Percentiles rank a stretch among this genome's conserved stretches.
Conservation (phyloP, 345 rosid genomes). For the Triadica sebifera region DNA sequence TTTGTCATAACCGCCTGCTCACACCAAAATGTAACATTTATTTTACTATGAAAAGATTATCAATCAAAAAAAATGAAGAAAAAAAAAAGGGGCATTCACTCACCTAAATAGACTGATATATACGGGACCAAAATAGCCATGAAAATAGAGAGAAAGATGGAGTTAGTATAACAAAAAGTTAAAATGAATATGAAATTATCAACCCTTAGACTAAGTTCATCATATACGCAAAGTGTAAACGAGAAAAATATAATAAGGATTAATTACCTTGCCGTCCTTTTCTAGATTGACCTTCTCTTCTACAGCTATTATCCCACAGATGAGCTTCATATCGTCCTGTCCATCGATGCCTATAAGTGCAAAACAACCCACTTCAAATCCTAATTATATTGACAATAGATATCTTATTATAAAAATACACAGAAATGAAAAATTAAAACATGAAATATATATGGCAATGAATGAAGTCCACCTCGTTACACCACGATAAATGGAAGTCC, state of each 20-base stretch:
- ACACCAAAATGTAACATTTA: not conserved
- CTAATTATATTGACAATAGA: not conserved
- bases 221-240: no score
- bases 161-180: slow-evolving; percentile 2
- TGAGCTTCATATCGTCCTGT: slow-evolving; percentile 99
- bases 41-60: not conserved
- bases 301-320: slow-evolving; percentile 98
- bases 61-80: not conserved
- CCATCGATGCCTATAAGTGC: slow-evolving; percentile 81
- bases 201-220: no score
- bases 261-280: slow-evolving; percentile 99
- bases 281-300: slow-evolving; percentile 98
- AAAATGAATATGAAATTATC: not conserved
- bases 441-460: not conserved
- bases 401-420: not conserved
- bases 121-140: slow-evolving; percentile 18
- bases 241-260: no score
- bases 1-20: slow-evolving; percentile 93
- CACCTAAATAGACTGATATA: slow-evolving; percentile 79
- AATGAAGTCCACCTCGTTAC: slow-evolving; percentile 67
- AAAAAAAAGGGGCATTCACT: slow-evolving; percentile 21
- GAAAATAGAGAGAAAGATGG: slow-evolving; percentile 14
- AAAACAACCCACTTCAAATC: not conserved
- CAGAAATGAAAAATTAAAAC: not conserved
- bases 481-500: slow-evolving; percentile 97